These are phyloP conservation scores for Cryphonectria parasitica DNA, from an alignment of 2,329 filamentous ascomycete species.

Conservation along the genomic window DNA sequence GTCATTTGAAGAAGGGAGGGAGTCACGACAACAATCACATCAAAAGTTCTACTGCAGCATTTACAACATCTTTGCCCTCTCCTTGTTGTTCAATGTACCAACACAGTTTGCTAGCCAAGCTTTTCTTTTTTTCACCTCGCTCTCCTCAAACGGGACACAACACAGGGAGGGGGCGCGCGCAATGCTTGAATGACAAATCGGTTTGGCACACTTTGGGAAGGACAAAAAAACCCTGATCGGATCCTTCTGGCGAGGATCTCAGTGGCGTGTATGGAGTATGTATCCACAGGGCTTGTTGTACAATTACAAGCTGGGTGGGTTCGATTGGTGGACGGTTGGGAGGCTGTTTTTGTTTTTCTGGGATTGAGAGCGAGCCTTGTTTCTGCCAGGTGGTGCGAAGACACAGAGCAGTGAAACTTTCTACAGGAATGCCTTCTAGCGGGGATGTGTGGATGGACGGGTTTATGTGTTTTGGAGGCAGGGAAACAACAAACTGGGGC, in stretches of 20 bases:
- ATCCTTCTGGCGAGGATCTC: slow-evolving; percentile 26
- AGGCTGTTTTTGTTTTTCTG: slow-evolving; percentile 20
- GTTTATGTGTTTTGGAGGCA: background rate
- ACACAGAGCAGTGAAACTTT: background rate
- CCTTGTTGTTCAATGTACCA: slow-evolving; percentile 24
- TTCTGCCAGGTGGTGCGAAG: background rate
- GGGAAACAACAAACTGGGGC: background rate
- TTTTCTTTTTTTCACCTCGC: background rate
- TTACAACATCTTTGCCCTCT: slow-evolving; percentile 23
- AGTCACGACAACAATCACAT: slow-evolving; percentile 17
- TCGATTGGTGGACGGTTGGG: slow-evolving; percentile 5
- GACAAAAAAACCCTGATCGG: slow-evolving; percentile 1
- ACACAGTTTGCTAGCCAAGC: slow-evolving; percentile 25
- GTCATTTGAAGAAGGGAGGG: slow-evolving; percentile 19
- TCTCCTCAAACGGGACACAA: background rate
- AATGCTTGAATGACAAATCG: slow-evolving; percentile 29
- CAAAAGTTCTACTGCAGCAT: slow-evolving; percentile 27
- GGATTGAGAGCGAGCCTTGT: slow-evolving; percentile 26
- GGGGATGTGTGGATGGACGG: too few species aligned
- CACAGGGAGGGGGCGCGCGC: background rate
- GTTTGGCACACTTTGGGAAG: slow-evolving; percentile 13
- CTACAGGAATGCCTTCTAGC: background rate
- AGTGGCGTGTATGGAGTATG: slow-evolving; percentile 24
- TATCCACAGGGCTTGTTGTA: slow-evolving; percentile 18
- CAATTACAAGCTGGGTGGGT: slow-evolving; percentile 14